Evolutionary conservation across 768 basidiomycete species (phyloP), one percentile per base, ranked within the genome.

Genomic region (Candolleomyces eurysporus): DNA sequence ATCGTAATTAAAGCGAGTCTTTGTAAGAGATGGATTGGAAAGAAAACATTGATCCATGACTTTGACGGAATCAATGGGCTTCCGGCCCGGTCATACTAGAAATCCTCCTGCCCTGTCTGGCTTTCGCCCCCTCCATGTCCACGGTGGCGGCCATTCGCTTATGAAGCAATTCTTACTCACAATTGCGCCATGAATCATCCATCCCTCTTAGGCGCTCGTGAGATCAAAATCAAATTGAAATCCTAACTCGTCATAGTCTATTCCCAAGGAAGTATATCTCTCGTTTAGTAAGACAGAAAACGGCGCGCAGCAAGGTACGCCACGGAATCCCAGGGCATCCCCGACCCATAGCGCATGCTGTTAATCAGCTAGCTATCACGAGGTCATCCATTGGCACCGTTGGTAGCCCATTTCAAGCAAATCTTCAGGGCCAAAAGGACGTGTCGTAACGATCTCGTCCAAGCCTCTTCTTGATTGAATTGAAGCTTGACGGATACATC

Each of bases 401-500:
- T 92, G 0, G 91, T 93, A 5, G 88, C 84, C 90, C 91, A 93
- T 70, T 92, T 92, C 53, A 96, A 79, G 52, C 93, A 84, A 61
- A 94, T 90, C 76, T 95, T 95, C 45, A 96, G 80, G 19, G 92
- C 93, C 21, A 95, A 82, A 60, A 97, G 79, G 61, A 98, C 92
- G 67, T 97, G 95, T 36, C 94, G 84, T 68, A 98, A 77, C 4
- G 95, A 93, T 61, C 93, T 86, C 22, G 96, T 98, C 96, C 96
- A 99, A 0, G 87, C 82, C 69, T 99, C 96, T 71, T 99, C 96
- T 67, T 94, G 92, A 66, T 90, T 91, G 73, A 97, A 96, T 69
- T 96, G 94, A 4, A 96, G 78, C 74, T 96, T 95, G 64, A 98
- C 91, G 0, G 93, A 95, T 17, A 92, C 90, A 58, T 96, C 95